These are phyloP conservation scores for Trichocladium uniseriatum DNA, from an alignment of 495 filamentous ascomycete genomes.

Conservation along the genomic window DNA sequence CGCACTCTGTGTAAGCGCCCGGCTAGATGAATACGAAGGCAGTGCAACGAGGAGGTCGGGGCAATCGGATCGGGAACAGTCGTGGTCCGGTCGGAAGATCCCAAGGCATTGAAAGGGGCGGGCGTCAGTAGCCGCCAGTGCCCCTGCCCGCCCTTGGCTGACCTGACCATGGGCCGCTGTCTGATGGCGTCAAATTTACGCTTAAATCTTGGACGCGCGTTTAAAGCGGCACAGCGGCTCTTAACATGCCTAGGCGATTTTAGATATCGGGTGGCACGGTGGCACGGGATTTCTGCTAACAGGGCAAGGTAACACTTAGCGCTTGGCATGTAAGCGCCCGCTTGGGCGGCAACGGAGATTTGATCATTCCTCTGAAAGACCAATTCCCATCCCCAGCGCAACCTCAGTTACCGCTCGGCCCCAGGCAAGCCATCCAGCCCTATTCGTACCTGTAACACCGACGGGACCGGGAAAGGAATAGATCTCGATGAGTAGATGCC, in stretches of 20 bases:
- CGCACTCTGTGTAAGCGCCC: neutral
- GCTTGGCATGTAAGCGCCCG: constrained; percentile 8
- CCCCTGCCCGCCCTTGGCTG: neutral
- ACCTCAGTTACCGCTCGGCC: constrained; percentile 28
- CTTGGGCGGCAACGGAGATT: constrained; percentile 15
- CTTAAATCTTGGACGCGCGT: neutral
- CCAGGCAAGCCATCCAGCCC: constrained; percentile 3
- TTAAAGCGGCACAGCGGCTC: neutral
- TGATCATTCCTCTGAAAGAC: neutral
- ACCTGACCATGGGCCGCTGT: neutral
- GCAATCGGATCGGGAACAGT: neutral
- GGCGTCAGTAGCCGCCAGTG: neutral
- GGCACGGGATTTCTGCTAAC: neutral
- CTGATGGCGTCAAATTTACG: neutral
- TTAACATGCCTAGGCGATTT: neutral
- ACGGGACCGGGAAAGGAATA: neutral
- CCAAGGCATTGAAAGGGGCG: neutral
- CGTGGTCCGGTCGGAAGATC: neutral
- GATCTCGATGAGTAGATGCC: constrained; percentile 14
- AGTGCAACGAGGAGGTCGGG: constrained; percentile 1
- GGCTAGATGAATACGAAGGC: neutral
- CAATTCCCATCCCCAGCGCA: too few species aligned
- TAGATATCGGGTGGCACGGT: neutral
- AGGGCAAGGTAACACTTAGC: neutral
- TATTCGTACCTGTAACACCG: constrained; percentile 1